These are phyloP conservation scores for Phytophthora citrophthora DNA, from an alignment of 352 stramenopile genomes.

Conservation along the genomic window DNA sequence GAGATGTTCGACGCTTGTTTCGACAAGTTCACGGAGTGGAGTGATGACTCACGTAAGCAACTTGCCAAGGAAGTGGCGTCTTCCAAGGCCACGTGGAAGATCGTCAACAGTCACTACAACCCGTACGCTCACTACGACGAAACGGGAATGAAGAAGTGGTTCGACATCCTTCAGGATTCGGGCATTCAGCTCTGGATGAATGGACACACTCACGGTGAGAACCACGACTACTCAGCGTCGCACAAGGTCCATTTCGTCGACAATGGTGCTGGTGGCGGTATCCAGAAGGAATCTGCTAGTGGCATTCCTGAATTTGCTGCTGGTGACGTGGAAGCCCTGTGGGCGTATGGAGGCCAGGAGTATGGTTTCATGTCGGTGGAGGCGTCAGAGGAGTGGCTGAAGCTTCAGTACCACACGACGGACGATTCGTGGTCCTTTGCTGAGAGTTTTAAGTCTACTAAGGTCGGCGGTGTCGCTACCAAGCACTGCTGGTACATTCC, in stretches of 20 bases:
- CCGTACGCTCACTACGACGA: slow-evolving; percentile 78
- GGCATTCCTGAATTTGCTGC: slow-evolving; percentile 62
- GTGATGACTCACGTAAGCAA: slow-evolving; percentile 71
- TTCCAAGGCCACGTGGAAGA: slow-evolving; percentile 84
- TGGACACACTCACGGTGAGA: slow-evolving; percentile 81
- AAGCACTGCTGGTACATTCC: slow-evolving; percentile 87
- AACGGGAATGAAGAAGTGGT: slow-evolving; percentile 66
- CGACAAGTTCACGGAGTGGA: slow-evolving; percentile 68
- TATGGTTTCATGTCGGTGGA: slow-evolving; percentile 79
- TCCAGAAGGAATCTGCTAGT: slow-evolving; percentile 80
- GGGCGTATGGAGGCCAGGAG: slow-evolving; percentile 65
- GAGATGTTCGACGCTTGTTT: slow-evolving; percentile 69
- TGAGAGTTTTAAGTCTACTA: slow-evolving; percentile 56
- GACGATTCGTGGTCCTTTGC: slow-evolving; percentile 69
- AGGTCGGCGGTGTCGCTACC: slow-evolving; percentile 54
- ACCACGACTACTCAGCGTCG: slow-evolving; percentile 64
- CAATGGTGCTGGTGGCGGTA: slow-evolving; percentile 82
- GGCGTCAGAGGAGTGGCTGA: slow-evolving; percentile 68
- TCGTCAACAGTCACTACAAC: slow-evolving; percentile 87
- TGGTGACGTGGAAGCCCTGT: slow-evolving; percentile 58
- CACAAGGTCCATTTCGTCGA: slow-evolving; percentile 75
- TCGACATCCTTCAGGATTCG: slow-evolving; percentile 51
- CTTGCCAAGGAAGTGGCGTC: slow-evolving; percentile 52
- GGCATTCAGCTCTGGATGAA: slow-evolving; percentile 75
- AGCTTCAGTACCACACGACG: slow-evolving; percentile 74